Base-by-base conservation (phyloP, 192 early-diverging fungal species). In the Dissophora globulifera region DNA sequence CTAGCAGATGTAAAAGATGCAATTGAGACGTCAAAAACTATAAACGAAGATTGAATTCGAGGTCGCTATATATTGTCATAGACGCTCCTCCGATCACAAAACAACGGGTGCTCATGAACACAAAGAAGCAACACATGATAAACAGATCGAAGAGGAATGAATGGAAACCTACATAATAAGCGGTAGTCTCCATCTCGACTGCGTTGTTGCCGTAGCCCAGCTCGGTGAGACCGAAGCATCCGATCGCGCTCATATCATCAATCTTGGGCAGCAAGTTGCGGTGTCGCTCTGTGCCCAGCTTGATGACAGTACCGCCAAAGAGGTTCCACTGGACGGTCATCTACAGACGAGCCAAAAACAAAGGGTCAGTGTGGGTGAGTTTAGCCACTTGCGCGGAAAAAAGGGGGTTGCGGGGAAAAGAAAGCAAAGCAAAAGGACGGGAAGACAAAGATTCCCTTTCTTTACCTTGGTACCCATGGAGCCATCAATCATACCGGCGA, bases 141-240 rank as follows among this genome's bases (percentile, higher is more conserved):
- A n/a, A n/a, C n/a, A n/a, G n/a, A 38, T 38, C 6, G 35, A 38
- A 38, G 6, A 38, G 7, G 35, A 38, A 38, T 38, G 35, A 9
- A 53, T 7, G 27, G 8, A 25, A 57, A 62, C 79, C 68, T 78
- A 85, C 86, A 62, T 81, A 90, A 55, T 72, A 54, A 30, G 91
- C 86, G 23, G 86, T 86, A 15, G 92, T 91, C 68, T 92, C 89
- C 92, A 93, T 93, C 67, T 93, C 92, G 23, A 93, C 80, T 25
- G 92, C 92, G 51, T 93, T 93, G 74, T 93, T 93, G 22, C 92
- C 92, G 64, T 90, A 92, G 16, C 92, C 92, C 52, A 93, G 65
- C 78, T 93, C 92, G 33, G 92, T 93, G 53, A 93, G 64, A 25
- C 79, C 92, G 75, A 93, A 93, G 79, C 92, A 93, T 27, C 92